phyloP scores from a whole-genome alignment of 1,284 basidiomycete genomes.

The Apiotrichum porosum region DNA sequence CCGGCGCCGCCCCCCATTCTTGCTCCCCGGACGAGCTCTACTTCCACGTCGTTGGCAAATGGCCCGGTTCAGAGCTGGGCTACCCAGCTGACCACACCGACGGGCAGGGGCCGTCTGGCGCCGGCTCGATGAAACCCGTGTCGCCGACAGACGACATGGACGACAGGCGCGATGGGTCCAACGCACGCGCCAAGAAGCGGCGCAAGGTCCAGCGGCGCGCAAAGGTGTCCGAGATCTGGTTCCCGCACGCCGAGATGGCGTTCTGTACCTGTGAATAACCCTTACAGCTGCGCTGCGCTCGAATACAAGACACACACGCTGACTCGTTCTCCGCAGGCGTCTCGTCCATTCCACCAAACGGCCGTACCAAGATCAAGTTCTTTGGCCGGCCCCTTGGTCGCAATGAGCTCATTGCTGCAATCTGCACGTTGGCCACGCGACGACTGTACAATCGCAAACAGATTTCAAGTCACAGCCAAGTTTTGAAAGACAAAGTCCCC shows the following conservation, averaged over 20 bases:
- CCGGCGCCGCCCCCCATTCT: not conserved
- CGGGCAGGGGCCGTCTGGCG: constrained; percentile 1
- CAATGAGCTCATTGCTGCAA: constrained; percentile 54
- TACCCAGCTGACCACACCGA: constrained; percentile 10
- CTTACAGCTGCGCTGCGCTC: no score
- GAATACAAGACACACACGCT: no score
- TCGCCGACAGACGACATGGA: constrained; percentile 4
- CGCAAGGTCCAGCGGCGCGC: constrained; percentile 15
- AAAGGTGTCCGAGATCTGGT: constrained; percentile 23
- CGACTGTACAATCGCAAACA: constrained; percentile 44
- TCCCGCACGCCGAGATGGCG: constrained; percentile 17
- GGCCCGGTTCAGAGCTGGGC: constrained; percentile 12
- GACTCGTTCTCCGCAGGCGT: constrained; percentile 16
- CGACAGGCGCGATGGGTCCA: constrained; percentile 1
- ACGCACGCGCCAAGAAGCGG: constrained; percentile 19
- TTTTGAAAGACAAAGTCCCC: constrained; percentile 40
- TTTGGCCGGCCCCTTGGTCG: constrained; percentile 52
- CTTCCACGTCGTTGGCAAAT: constrained; percentile 13
- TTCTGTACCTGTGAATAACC: constrained; percentile 20
- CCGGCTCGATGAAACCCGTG: not conserved
- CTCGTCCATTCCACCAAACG: constrained; percentile 25
- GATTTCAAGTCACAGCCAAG: constrained; percentile 48
- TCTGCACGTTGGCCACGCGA: constrained; percentile 51
- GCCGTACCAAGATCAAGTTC: constrained; percentile 49
- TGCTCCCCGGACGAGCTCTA: constrained; percentile 15